Conservation (phyloP, 371 early-diverging fungal species). For the Dichotomocladium elegans region DNA sequence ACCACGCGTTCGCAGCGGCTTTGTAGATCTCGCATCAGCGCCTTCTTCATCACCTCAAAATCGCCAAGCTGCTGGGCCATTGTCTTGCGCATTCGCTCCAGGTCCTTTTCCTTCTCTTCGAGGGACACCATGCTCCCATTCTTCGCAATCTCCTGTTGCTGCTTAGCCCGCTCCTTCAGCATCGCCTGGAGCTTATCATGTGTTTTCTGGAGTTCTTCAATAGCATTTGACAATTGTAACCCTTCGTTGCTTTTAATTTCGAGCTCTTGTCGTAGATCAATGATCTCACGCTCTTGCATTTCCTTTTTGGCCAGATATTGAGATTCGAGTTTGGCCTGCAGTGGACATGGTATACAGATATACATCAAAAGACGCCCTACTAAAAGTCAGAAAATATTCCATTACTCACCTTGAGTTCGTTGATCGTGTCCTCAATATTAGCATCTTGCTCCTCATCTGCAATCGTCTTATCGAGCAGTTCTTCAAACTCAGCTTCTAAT, state of each 20-base stretch:
- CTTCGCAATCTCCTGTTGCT: not conserved
- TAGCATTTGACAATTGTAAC: conserved; percentile 49
- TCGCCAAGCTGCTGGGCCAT: conserved; percentile 90
- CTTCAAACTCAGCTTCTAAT: conserved; percentile 88
- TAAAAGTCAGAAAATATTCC: not conserved
- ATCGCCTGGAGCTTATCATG: conserved; percentile 64
- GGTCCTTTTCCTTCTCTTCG: conserved; percentile 72
- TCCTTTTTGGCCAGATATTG: conserved; percentile 76
- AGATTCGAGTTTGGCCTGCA: conserved; percentile 69
- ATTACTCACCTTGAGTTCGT: conserved; percentile 63
- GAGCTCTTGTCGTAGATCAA: conserved; percentile 58
- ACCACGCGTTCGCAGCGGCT: conserved; percentile 92
- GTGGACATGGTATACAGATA: not conserved
- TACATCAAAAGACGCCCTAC: not conserved
- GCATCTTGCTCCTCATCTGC: conserved; percentile 79
- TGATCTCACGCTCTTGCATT: conserved; percentile 75
- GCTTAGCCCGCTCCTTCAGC: not conserved
- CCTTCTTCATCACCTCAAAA: conserved; percentile 94
- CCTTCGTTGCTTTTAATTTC: conserved; percentile 72
- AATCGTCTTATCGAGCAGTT: conserved; percentile 90
- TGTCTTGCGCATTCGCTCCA: conserved; percentile 82
- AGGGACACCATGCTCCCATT: conserved; percentile 23
- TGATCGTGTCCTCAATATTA: conserved; percentile 66
- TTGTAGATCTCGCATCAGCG: conserved; percentile 92
- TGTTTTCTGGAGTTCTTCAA: conserved; percentile 54